A percentile compares a stretch with the other conserved stretches of the same genome.
Conservation (phyloP, 2,329 filamentous ascomycete genomes). For the Tetracladium maxilliforme region DNA sequence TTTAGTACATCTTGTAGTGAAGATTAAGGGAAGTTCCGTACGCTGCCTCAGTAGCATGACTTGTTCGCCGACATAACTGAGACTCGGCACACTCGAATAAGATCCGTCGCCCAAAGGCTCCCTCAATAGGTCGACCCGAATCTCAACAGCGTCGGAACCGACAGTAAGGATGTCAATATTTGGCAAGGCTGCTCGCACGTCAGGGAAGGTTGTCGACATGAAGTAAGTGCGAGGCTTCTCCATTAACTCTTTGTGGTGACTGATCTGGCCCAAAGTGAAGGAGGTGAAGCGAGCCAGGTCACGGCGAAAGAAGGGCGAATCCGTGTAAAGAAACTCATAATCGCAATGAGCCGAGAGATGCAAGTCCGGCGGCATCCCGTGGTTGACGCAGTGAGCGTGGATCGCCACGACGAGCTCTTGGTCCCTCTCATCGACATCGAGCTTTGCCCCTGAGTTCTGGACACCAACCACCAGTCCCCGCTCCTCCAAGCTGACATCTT, state of each 20-base stretch:
- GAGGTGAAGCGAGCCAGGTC: constrained; percentile 69
- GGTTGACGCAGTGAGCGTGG: constrained; percentile 62
- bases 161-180: constrained; percentile 82
- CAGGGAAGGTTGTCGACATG: constrained; percentile 78
- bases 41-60: constrained; percentile 72
- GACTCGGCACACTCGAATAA: constrained; percentile 53
- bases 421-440: constrained; percentile 42
- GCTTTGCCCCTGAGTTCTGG: constrained; percentile 36
- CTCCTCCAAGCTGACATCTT: constrained; percentile 35
- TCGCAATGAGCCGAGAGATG: constrained; percentile 55
- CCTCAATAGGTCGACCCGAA: constrained; percentile 68
- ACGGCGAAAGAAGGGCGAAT: constrained; percentile 54
- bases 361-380: constrained; percentile 53
- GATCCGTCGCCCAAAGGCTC: constrained; percentile 51
- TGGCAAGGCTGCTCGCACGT: constrained; percentile 67
- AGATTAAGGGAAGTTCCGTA: constrained; percentile 81
- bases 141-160: constrained; percentile 72
- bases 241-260: constrained; percentile 62
- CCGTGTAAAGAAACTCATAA: constrained; percentile 77
- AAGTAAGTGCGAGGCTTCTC: constrained; percentile 69
- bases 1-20: constrained; percentile 67
- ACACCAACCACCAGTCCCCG: constrained; percentile 56
- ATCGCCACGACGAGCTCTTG: constrained; percentile 49
- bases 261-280: constrained; percentile 65
- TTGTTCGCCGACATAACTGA: constrained; percentile 76